Conservation (phyloP, 495 filamentous ascomycete species). For the Cladorrhinum samala region DNA sequence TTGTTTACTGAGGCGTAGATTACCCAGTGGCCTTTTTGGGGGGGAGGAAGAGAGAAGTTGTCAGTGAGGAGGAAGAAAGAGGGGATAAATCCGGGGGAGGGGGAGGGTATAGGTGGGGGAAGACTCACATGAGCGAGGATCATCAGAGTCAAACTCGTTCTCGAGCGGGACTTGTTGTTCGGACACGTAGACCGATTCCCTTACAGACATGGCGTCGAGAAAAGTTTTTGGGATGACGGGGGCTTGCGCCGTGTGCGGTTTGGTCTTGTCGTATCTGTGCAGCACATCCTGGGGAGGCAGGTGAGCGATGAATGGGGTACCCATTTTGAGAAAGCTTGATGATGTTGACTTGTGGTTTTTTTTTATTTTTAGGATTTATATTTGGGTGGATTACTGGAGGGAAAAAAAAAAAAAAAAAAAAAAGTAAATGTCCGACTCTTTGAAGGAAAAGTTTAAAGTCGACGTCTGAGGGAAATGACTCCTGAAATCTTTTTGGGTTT, state of each 20-base stretch:
- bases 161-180: constrained; percentile 65
- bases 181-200: constrained; percentile 66
- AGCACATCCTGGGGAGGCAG: constrained; percentile 15
- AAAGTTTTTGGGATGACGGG: constrained; percentile 54
- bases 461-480: too few relatives aligned
- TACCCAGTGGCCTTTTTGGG: constrained; percentile 64
- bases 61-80: background rate
- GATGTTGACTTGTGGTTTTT: background rate
- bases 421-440: too few relatives aligned
- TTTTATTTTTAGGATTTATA: background rate
- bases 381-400: background rate
- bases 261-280: constrained; percentile 38
- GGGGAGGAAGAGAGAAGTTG: constrained; percentile 11
- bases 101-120: background rate
- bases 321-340: background rate
- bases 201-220: constrained; percentile 70
- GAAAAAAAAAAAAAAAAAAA: background rate
- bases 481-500: too few relatives aligned
- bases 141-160: constrained; percentile 74
- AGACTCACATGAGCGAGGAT: constrained; percentile 43
- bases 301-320: background rate
- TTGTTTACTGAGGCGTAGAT: constrained; percentile 54
- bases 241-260: constrained; percentile 8
- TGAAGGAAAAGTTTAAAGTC: too few relatives aligned
- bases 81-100: background rate